Evolutionary conservation across 2,329 filamentous ascomycete species (phyloP), one percentile per base, ranked within the genome.

Genomic region (Tolypocladium sp.): DNA sequence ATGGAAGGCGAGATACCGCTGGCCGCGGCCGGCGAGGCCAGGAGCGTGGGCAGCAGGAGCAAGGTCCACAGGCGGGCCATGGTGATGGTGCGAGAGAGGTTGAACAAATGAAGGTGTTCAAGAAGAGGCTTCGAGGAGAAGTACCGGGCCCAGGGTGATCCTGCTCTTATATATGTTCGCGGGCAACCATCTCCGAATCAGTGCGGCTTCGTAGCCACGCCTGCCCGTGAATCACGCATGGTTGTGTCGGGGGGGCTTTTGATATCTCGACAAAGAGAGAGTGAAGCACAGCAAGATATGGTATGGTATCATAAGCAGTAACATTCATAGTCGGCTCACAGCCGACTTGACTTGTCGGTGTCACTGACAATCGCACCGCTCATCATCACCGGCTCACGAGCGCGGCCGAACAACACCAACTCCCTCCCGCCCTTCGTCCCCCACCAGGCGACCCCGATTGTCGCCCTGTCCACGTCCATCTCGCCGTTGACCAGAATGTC

Each of bases 401-500:
- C 20, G 15, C 62, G 62, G 62, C 66, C 64, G 60, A 61, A 56
- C 65, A 81, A 61, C 9, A 84, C 74, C 62, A 82, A 68, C 63
- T 81, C 82, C 71, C 70, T 84, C 75, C 74, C 82, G 8, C 82
- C 82, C 41, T 73, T 73, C 15, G 79, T 80, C 13, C 86, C 89
- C 92, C 92, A 96, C 92, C 92, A 97, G 2, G 85, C 84, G 22
- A 96, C 89, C 55, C 88, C 91, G 38, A 89, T 81, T 46, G 87
- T 84, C 8, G 90, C 88, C 61, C 91, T 82, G 69, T 95, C 90
- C 30, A 95, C 87, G 72, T 96, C 92, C 85, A 96, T 89, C 75
- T 96, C 91, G 4, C 91, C 91, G 65, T 82, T 86, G 46, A 87
- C 87, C 12, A 96, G 74, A 3, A 91, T 82, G 60, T 94, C 87